Conservation (phyloP, 2,329 filamentous ascomycete species). For the Bisporella sp. region DNA sequence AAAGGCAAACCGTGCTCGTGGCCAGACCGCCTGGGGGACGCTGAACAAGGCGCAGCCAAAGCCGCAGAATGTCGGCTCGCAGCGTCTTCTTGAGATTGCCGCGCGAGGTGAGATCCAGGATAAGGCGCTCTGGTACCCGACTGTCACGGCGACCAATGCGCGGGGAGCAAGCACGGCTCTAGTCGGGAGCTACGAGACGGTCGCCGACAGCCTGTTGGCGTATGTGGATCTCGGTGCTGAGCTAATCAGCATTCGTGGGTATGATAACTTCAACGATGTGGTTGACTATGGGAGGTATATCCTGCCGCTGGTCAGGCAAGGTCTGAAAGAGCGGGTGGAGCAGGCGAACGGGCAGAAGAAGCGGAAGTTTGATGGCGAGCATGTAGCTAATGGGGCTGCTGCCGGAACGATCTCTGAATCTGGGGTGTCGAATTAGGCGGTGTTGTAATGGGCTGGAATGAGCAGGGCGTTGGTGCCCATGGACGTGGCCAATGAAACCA, state of each 20-base stretch:
- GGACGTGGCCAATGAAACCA: too few relatives aligned
- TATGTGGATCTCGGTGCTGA: conserved; percentile 50
- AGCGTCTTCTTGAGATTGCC: conserved; percentile 51
- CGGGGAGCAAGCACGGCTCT: conserved; percentile 52
- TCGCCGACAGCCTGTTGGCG: conserved; percentile 47
- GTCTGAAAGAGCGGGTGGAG: conserved; percentile 12
- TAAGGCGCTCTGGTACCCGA: conserved; percentile 56
- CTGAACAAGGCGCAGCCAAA: too few relatives aligned
- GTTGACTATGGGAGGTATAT: conserved; percentile 32
- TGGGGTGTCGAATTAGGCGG: too few relatives aligned
- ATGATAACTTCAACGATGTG: conserved; percentile 53
- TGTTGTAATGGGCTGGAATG: too few relatives aligned
- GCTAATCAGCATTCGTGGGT: conserved; percentile 53
- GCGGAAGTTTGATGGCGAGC: too few relatives aligned
- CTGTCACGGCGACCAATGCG: conserved; percentile 53
- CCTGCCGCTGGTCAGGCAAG: conserved; percentile 33
- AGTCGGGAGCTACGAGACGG: conserved; percentile 46
- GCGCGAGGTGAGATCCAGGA: conserved; percentile 50
- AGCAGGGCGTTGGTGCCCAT: too few relatives aligned
- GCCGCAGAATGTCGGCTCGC: conserved; percentile 53
- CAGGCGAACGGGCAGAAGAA: too few relatives aligned
- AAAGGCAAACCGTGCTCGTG: conserved; percentile 32
- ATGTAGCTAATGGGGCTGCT: too few relatives aligned
- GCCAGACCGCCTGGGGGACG: not conserved
- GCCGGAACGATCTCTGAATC: too few relatives aligned